Conservation (phyloP, 805 yeast genomes). For the Candida argentea region DNA sequence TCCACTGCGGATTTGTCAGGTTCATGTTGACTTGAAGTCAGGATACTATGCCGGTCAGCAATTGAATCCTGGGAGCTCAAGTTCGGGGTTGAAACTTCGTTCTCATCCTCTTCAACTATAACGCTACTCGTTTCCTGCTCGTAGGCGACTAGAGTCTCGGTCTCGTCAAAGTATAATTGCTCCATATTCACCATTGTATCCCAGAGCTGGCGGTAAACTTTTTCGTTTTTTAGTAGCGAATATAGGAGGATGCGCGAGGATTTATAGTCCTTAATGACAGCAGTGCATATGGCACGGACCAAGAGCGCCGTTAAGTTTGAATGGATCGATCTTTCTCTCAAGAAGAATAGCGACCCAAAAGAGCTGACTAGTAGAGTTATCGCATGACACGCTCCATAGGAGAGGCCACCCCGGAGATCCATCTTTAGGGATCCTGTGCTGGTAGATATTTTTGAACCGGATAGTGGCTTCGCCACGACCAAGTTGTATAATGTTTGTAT, state of each 20-base stretch:
- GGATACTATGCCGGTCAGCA: conserved; percentile 1
- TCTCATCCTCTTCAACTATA: conserved; percentile 3
- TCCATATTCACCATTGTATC: conserved; percentile 20
- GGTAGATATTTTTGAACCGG: conserved; percentile 9
- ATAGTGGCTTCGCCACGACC: conserved; percentile 30
- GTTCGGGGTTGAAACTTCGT: not conserved
- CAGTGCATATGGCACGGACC: conserved; percentile 45
- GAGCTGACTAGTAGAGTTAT: conserved; percentile 34
- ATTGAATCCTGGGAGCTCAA: conserved; percentile 4
- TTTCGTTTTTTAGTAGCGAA: conserved; percentile 34
- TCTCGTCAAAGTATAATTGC: conserved; percentile 15
- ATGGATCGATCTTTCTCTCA: conserved; percentile 32
- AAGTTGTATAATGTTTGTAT: conserved; percentile 56
- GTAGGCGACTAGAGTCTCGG: conserved; percentile 7
- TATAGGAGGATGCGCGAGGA: conserved; percentile 47
- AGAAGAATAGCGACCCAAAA: conserved; percentile 25
- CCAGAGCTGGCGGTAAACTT: conserved; percentile 26
- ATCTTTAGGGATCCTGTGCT: too few species aligned
- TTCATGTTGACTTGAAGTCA: not conserved
- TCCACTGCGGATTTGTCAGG: conserved; percentile 1
- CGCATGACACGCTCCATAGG: conserved; percentile 39
- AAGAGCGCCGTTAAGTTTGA: conserved; percentile 50
- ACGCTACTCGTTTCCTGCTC: too few species aligned
- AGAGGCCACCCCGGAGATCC: conserved; percentile 34
- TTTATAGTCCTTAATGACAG: conserved; percentile 38